Percentiles rank a stretch among this genome's conserved stretches.
These are phyloP conservation scores for Erysimum cheiranthoides DNA, from an alignment of 345 rosid species.

Conservation along the genomic window DNA sequence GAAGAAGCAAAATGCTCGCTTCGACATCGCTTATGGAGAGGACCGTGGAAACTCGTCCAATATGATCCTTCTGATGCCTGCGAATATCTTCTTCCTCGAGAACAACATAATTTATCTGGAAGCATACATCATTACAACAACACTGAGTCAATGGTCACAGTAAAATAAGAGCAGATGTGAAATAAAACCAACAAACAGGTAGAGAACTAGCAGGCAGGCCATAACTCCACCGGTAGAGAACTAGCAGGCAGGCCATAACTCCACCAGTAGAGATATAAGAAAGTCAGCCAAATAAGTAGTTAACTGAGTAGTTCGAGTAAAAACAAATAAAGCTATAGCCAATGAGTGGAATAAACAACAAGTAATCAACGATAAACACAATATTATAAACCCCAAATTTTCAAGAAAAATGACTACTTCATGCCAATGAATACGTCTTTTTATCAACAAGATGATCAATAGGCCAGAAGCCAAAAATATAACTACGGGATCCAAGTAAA, in stretches of 20 bases:
- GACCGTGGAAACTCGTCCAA: conserved; percentile 69
- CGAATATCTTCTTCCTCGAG: conserved; percentile 77
- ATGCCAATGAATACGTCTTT: background rate
- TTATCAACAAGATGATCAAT: background rate
- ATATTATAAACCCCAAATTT: background rate
- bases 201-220: conserved; percentile 8
- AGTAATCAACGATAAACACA: background rate
- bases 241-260: conserved; percentile 7
- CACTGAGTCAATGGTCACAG: conserved; percentile 8
- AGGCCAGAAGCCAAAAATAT: background rate
- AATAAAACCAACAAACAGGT: conserved; percentile 12
- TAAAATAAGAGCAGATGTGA: conserved; percentile 30
- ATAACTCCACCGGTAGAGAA: conserved; percentile 1
- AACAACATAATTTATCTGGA: conserved; percentile 69
- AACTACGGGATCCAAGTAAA: background rate
- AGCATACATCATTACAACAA: conserved; percentile 31
- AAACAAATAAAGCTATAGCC: background rate
- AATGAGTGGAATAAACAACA: background rate
- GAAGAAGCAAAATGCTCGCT: conserved; percentile 72
- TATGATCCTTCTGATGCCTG: conserved; percentile 71
- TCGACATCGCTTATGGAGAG: conserved; percentile 69
- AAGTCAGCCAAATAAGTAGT: background rate
- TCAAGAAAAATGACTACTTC: background rate
- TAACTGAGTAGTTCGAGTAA: background rate
- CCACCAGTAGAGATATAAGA: background rate